These are phyloP conservation scores for Ramularia collo-cygni DNA, from an alignment of 2,329 filamentous ascomycete genomes.

Conservation along the genomic window DNA sequence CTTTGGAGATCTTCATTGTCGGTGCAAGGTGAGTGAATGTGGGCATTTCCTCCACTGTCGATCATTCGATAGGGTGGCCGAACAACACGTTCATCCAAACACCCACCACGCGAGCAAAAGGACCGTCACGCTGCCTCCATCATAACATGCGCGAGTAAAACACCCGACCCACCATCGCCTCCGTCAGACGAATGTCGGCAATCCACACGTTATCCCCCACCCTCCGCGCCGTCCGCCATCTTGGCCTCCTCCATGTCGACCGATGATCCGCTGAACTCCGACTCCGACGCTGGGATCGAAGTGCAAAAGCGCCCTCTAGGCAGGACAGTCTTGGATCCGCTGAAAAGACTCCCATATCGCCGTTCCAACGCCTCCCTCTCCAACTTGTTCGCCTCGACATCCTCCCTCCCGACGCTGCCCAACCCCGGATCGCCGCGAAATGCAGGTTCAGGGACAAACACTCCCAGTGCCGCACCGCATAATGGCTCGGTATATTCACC, in stretches of 20 bases:
- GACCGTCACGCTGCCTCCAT: no score
- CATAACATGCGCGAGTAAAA: no score
- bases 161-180: no score
- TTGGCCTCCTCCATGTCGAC: conserved; percentile 31
- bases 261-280: conserved; percentile 59
- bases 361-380: conserved; percentile 47
- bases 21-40: no score
- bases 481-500: conserved; percentile 41
- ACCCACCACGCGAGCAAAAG: no score
- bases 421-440: conserved; percentile 20
- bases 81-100: no score
- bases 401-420: conserved; percentile 35
- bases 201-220: no score
- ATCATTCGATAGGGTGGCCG: no score
- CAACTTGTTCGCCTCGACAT: conserved; percentile 47
- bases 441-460: conserved; percentile 34
- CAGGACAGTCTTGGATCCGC: conserved; percentile 52
- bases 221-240: no score
- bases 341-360: conserved; percentile 49
- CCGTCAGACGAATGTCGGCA: no score
- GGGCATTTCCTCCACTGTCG: no score
- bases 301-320: conserved; percentile 53
- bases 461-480: conserved; percentile 31
- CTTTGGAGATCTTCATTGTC: no score
- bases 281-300: conserved; percentile 55